Evolutionary conservation across 2,329 filamentous ascomycete species (phyloP), one percentile per base, ranked within the genome.

Genomic region (Elsinoe ampelina): DNA sequence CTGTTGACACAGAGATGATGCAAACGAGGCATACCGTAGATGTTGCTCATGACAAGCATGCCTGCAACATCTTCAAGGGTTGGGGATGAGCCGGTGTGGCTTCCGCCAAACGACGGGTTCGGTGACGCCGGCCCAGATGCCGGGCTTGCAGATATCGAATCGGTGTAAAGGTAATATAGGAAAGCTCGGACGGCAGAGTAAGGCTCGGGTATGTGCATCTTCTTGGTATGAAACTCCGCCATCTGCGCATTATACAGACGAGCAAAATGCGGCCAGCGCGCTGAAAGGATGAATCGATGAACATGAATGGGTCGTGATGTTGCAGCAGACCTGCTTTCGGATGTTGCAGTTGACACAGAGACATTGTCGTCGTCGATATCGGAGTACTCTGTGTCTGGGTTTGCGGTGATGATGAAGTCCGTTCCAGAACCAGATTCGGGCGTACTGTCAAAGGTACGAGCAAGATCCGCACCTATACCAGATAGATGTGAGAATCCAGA

Each of bases 191-290:
- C 93, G 0, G 95, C 90, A 1, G 84, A 85, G 71, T 96, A 97
- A 0, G 92, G 91, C 67, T 98, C 95, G 0, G 93, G 92, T 43
- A 98, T 95, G 72, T 98, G 92, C 86, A 98, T 93, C 71, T 88
- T 90, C 66, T 93, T 93, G 13, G 89, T 93, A 68, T 98, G 93
- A 66, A 95, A 98, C 69, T 98, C 93, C 11, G 87, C 85, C 93
- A 98, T 98, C 67, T 96, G 90, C 3, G 92, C 84, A 54, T 86
- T 85, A 75, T 95, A 97, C 2, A 98, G 77, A 13, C 93, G 86
- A 39, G 87, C 84, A 73, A 98, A 98, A 71, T 98, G 93, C 26
- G 93, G 91, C 93, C 93, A 98, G 54, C 93, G 87, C 17, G 93
- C 87, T 69, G 95, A 89, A 7, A 98, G 79, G 55, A 98, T 96